A percentile compares a stretch with the other conserved stretches of the same genome.
Evolutionary conservation across 306 rosid genomes (phyloP).

Genomic region (Pyrus pyrifolia): DNA sequence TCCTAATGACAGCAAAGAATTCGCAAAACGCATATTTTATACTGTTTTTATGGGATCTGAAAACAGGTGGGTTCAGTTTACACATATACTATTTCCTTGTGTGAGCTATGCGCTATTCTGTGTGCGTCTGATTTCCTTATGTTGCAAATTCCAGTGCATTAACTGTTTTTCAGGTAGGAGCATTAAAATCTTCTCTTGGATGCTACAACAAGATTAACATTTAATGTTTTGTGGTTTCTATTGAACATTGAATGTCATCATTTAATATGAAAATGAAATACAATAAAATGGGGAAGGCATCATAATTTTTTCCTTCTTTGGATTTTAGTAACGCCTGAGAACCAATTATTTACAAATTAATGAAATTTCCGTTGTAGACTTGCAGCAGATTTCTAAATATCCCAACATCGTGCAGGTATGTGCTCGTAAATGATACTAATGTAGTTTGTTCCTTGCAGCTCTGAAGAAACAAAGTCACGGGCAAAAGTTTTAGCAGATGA

Average conservation of each 20-base stretch:
- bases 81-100: neutral
- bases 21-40: slow-evolving; percentile 79
- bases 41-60: slow-evolving; percentile 95
- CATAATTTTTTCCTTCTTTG: neutral
- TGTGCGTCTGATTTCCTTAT: neutral
- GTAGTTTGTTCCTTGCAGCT: slow-evolving; percentile 46
- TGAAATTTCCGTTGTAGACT: neutral
- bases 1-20: slow-evolving; percentile 88
- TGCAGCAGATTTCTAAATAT: neutral
- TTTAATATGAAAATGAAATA: neutral
- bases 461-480: slow-evolving; percentile 58
- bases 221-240: neutral
- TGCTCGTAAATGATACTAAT: neutral
- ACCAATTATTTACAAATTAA: slow-evolving; percentile 6
- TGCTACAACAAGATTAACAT: neutral
- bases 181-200: neutral
- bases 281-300: neutral
- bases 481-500: slow-evolving; percentile 84
- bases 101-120: neutral
- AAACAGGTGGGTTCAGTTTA: slow-evolving; percentile 49
- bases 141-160: neutral
- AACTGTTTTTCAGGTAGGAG: neutral
- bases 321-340: neutral
- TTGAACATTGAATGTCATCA: neutral
- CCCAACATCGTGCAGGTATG: neutral